A percentile compares a stretch with the other conserved stretches of the same genome.
phyloP scores from a whole-genome alignment of 306 rosid species.

The Prunus fruticosa region DNA sequence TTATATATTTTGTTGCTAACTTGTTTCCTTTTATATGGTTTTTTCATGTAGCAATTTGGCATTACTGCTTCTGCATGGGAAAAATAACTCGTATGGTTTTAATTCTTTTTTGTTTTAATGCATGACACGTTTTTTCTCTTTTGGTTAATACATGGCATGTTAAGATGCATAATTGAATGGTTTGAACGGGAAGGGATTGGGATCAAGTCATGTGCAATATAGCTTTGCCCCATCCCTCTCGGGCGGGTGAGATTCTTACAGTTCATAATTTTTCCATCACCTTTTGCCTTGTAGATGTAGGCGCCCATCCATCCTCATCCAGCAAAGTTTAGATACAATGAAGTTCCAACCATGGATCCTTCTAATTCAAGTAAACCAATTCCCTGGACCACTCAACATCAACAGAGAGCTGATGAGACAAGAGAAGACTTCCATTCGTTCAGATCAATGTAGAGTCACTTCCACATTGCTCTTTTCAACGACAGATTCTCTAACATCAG shows the following conservation, averaged over 20 bases:
- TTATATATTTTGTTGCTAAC: not conserved
- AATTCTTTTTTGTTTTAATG: not conserved
- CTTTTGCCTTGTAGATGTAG: too few relatives aligned
- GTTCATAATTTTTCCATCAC: too few relatives aligned
- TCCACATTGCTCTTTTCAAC: not conserved
- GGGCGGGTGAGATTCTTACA: too few relatives aligned
- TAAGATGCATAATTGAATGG: too few relatives aligned
- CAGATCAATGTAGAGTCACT: not conserved
- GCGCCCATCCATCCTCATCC: not conserved
- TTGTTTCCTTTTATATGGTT: not conserved
- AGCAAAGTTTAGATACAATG: not conserved
- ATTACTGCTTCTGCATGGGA: too few relatives aligned
- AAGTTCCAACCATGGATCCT: not conserved
- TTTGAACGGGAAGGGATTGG: not conserved
- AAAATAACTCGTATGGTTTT: too few relatives aligned
- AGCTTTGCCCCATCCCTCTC: too few relatives aligned
- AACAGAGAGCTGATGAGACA: not conserved
- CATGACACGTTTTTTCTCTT: not conserved
- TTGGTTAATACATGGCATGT: too few relatives aligned
- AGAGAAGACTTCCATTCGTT: too few relatives aligned
- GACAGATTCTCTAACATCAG: not conserved
- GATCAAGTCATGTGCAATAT: not conserved
- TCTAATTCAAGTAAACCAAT: not conserved
- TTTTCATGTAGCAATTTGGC: too few relatives aligned
- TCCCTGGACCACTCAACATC: not conserved